Conservation (phyloP, 1,284 basidiomycete genomes). For the Pseudozyma hubeiensis region DNA sequence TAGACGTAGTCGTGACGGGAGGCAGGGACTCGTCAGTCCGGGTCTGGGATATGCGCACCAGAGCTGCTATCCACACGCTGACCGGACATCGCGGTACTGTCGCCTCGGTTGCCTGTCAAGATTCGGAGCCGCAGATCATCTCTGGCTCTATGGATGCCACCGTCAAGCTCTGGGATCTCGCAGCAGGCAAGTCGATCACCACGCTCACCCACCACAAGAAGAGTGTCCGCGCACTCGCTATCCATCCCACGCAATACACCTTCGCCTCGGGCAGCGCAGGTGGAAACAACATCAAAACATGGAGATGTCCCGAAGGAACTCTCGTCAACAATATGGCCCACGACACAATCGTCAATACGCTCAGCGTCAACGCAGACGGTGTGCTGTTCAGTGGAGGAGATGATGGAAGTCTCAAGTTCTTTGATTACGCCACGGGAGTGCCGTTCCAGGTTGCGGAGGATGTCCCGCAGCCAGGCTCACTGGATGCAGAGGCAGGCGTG, state of each 20-base stretch:
- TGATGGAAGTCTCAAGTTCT: slow-evolving; percentile 59
- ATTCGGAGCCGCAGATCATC: slow-evolving; percentile 95
- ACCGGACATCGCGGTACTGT: slow-evolving; percentile 93
- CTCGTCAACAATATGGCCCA: slow-evolving; percentile 97
- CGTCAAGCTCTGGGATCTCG: slow-evolving; percentile 96
- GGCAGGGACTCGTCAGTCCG: slow-evolving; percentile 95
- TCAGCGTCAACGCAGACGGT: slow-evolving; percentile 92
- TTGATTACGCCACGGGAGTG: slow-evolving; percentile 89
- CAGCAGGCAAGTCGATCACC: slow-evolving; percentile 93
- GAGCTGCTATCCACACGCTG: slow-evolving; percentile 92
- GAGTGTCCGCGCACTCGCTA: slow-evolving; percentile 87
- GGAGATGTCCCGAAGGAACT: slow-evolving; percentile 95
- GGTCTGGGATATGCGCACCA: slow-evolving; percentile 99
- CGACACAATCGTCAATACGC: slow-evolving; percentile 95
- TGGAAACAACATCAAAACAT: slow-evolving; percentile 99
- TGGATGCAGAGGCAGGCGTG: slow-evolving; percentile 91
- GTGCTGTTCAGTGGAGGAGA: slow-evolving; percentile 88
- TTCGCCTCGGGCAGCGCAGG: slow-evolving; percentile 95
- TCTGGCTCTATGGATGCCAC: slow-evolving; percentile 99
- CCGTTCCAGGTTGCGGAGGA: slow-evolving; percentile 95
- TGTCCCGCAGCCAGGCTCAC: slow-evolving; percentile 92
- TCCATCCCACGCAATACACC: slow-evolving; percentile 88
- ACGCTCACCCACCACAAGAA: slow-evolving; percentile 99
- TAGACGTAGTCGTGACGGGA: slow-evolving; percentile 92
- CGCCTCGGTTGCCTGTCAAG: slow-evolving; percentile 92